Conservation (phyloP, 352 stramenopile species). For the Pythium myriotylum region DNA sequence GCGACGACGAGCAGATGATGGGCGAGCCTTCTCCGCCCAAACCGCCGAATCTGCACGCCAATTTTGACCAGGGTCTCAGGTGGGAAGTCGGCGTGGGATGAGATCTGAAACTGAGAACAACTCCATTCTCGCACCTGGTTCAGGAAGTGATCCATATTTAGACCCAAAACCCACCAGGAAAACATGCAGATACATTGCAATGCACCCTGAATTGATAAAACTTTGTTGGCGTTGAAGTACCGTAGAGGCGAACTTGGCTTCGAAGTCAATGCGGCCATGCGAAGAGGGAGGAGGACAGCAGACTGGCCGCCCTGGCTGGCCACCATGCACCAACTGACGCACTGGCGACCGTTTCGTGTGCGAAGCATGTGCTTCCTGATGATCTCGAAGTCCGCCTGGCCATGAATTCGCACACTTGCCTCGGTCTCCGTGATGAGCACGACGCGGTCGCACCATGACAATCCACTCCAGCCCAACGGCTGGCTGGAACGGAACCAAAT, state of each 20-base stretch:
- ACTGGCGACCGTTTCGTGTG: conserved; percentile 15
- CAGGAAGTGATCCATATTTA: background rate
- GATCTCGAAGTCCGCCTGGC: conserved; percentile 7
- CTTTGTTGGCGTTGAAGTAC: conserved; percentile 7
- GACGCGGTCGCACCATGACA: conserved; percentile 5
- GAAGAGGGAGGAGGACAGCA: too few species aligned
- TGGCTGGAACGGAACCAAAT: background rate
- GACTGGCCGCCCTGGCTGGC: conserved; percentile 1
- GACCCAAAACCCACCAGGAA: background rate
- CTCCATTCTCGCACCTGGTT: background rate
- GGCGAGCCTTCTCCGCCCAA: background rate
- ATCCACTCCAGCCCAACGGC: conserved; percentile 16
- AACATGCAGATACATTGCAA: background rate
- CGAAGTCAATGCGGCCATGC: too few species aligned
- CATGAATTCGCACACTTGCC: conserved; percentile 5
- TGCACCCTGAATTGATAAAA: background rate
- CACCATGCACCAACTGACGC: conserved; percentile 19
- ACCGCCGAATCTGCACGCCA: background rate
- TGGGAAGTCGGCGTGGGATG: background rate
- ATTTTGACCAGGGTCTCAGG: background rate
- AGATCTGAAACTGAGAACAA: conserved; percentile 1
- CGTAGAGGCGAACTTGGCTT: background rate
- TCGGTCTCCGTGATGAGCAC: conserved; percentile 9
- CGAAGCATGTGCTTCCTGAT: conserved; percentile 11
- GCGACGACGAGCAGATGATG: conserved; percentile 1